A percentile compares a stretch with the other conserved stretches of the same genome.
These are phyloP conservation scores for Sungouiozyma ichnusensis DNA, from an alignment of 805 yeast species.

Conservation along the genomic window DNA sequence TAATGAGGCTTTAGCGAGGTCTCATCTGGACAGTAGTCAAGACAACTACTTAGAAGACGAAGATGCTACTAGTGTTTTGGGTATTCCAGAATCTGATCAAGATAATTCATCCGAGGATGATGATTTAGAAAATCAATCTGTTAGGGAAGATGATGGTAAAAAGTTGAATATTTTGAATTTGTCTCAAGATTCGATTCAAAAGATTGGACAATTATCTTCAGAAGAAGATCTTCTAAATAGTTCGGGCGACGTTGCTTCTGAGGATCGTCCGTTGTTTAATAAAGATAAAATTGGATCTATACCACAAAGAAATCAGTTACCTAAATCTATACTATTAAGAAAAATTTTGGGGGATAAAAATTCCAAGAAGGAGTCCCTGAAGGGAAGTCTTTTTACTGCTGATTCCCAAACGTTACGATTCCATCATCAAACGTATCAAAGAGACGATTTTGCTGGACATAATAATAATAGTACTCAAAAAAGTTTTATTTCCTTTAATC, in stretches of 20 bases:
- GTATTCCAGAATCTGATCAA: slow-evolving; percentile 28
- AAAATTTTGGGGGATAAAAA: slow-evolving; percentile 8
- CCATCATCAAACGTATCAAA: neutral
- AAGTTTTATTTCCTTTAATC: slow-evolving; percentile 6
- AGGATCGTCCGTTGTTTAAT: slow-evolving; percentile 13
- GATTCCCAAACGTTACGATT: slow-evolving; percentile 3
- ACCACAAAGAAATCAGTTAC: neutral
- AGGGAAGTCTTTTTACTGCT: slow-evolving; percentile 9
- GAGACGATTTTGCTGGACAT: neutral
- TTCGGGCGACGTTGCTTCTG: slow-evolving; percentile 11
- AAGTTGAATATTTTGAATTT: neutral
- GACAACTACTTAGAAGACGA: too few relatives aligned
- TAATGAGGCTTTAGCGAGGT: neutral
- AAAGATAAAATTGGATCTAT: neutral
- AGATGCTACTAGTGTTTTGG: slow-evolving; percentile 10
- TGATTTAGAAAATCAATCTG: slow-evolving; percentile 3
- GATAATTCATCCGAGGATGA: slow-evolving; percentile 23
- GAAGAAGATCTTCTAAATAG: slow-evolving; percentile 26
- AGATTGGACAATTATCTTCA: slow-evolving; percentile 32
- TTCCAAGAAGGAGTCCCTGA: slow-evolving; percentile 3
- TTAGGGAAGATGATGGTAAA: neutral
- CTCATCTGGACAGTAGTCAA: too few relatives aligned
- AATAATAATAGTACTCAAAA: slow-evolving; percentile 1
- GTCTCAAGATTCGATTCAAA: slow-evolving; percentile 12
- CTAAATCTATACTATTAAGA: slow-evolving; percentile 8